Evolutionary conservation across 2,329 filamentous ascomycete genomes (phyloP).

Genomic region (Apiospora saccharicola): DNA sequence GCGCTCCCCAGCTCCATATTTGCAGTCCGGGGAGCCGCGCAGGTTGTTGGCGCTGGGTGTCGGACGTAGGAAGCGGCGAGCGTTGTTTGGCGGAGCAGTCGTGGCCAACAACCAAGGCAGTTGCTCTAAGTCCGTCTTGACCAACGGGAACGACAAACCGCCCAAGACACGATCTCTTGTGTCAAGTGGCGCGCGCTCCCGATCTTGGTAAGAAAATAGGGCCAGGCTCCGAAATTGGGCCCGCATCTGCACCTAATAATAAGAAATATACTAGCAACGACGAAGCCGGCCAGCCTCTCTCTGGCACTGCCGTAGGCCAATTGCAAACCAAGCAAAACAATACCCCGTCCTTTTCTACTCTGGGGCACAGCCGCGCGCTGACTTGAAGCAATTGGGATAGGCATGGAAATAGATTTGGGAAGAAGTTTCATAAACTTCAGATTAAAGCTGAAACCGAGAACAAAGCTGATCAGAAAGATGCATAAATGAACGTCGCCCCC

Average conservation of each 20-base stretch:
- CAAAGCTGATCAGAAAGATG: background rate
- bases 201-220: slow-evolving; percentile 25
- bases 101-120: slow-evolving; percentile 31
- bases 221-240: slow-evolving; percentile 16
- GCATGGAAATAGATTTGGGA: slow-evolving; percentile 1
- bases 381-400: slow-evolving; percentile 34
- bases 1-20: slow-evolving; percentile 25
- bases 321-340: slow-evolving; percentile 32
- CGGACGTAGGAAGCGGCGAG: slow-evolving; percentile 26
- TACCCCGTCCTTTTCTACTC: background rate
- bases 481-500: slow-evolving; percentile 7
- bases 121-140: background rate
- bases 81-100: slow-evolving; percentile 31
- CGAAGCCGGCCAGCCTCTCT: slow-evolving; percentile 11
- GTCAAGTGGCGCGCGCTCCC: slow-evolving; percentile 41
- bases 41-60: slow-evolving; percentile 32
- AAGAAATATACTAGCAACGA: slow-evolving; percentile 14
- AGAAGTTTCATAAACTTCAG: background rate
- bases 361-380: slow-evolving; percentile 42
- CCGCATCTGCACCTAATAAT: slow-evolving; percentile 14
- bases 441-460: background rate
- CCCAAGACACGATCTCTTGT: slow-evolving; percentile 32
- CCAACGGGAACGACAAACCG: slow-evolving; percentile 6
- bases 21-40: slow-evolving; percentile 33
- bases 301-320: slow-evolving; percentile 26